These are phyloP conservation scores for Neurospora crassa DNA, from an alignment of 2,329 filamentous ascomycete genomes.

Conservation along the genomic window DNA sequence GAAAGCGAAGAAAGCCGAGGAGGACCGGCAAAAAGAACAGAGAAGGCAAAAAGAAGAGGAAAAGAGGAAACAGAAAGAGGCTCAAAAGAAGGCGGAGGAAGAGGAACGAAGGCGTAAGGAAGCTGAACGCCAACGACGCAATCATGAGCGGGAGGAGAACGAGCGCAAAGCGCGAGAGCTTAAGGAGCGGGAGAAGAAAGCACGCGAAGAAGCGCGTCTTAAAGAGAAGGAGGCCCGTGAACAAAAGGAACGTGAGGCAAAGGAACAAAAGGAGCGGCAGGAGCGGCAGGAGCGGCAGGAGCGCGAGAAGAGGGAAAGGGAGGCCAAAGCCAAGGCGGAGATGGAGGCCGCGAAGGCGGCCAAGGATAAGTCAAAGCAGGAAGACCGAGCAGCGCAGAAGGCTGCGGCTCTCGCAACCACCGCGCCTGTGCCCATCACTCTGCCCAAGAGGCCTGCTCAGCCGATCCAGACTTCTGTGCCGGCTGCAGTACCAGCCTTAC, in stretches of 20 bases:
- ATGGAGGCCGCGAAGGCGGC: conserved; percentile 31
- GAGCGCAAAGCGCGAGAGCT: conserved; percentile 77
- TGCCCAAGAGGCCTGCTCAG: conserved; percentile 33
- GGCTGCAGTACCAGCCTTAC: conserved; percentile 41
- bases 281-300: no score
- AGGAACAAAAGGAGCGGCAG: conserved; percentile 52
- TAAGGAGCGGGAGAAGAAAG: conserved; percentile 73
- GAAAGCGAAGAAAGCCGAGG: conserved; percentile 70
- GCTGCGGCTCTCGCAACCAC: conserved; percentile 27
- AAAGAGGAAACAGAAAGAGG: conserved; percentile 82
- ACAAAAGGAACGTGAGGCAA: conserved; percentile 65
- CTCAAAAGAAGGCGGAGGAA: conserved; percentile 81
- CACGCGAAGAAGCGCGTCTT: conserved; percentile 71
- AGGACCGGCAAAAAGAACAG: conserved; percentile 59
- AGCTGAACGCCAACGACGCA: conserved; percentile 67
- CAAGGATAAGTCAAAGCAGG: conserved; percentile 34
- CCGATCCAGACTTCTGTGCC: conserved; percentile 27
- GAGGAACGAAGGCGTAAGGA: conserved; percentile 81
- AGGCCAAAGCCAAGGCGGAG: conserved; percentile 34
- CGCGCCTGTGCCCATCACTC: conserved; percentile 23
- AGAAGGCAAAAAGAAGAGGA: conserved; percentile 50
- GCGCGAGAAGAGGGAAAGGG: conserved; percentile 49
- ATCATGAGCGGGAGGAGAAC: conserved; percentile 76
- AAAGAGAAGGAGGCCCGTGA: conserved; percentile 72
- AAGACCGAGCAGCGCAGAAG: conserved; percentile 34